Evolutionary conservation across 306 rosid genomes (phyloP), one percentile per base, ranked within the genome.

Genomic region (Astragalus membranaceus): DNA sequence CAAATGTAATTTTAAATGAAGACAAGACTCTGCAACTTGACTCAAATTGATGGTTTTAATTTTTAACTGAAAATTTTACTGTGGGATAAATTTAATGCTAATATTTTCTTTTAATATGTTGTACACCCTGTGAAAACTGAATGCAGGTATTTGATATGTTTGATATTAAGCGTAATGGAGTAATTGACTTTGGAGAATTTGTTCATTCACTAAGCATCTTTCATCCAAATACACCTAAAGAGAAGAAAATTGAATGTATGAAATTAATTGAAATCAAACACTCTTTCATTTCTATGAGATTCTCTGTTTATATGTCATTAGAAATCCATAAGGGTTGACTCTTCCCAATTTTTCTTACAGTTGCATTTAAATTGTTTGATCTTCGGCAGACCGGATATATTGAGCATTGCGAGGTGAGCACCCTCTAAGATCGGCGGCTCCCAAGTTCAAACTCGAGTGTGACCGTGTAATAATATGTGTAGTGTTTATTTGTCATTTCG

Each of bases 141-240:
- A 67, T 56, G 64, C 87, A 92, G 96, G 82, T 92, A 13, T 92
- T 92, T 56, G 87, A 85, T 67, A 70, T 89, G 82, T 92, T 92
- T 78, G 96, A 89, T 73, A 16, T 77, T 36, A 88, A 92, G 85
- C 73, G 5, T 7, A 80, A 88, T 12, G 92, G 96, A 74, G 82
- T 80, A 5, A 89, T 92, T 59, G 92, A 73, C 41, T 92, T 89
- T 37, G 96, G 79, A 23, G 95, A 92, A 43, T 92, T 92, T 32
- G 95, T 92, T 71, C 80, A 86, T n/a, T 72, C 95, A n/a, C 73
- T 92, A 33, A 87, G 88, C 67, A 54, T 92, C 64, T 92, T 87
- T 72, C 98, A 87, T 70, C 95, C 96, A 17, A 60, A 71, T 55
- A 70, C 98, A 74, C 68, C 95, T 3, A 42, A 62, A 69, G 85